A percentile compares a stretch with the other conserved stretches of the same genome.
Evolutionary conservation across 2,329 filamentous ascomycete species (phyloP).

Genomic region (Neonectria magnoliae): DNA sequence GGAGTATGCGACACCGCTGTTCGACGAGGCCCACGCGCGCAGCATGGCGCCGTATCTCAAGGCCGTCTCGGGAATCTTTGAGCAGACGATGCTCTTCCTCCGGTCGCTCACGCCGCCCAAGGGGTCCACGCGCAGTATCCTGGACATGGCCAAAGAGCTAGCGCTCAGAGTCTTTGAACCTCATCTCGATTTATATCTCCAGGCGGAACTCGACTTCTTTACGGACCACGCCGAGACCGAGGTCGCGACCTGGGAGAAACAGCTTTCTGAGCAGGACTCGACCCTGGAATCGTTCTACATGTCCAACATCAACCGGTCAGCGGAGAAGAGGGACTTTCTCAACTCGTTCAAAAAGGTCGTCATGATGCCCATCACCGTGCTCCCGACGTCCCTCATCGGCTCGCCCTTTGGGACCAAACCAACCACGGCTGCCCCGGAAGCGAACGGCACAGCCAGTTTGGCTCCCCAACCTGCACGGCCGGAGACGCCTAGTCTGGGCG

Average conservation of each 20-base stretch:
- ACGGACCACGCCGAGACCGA: constrained; percentile 78
- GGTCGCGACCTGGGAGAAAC: constrained; percentile 89
- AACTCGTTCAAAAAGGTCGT: constrained; percentile 98
- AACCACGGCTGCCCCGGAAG: constrained; percentile 29
- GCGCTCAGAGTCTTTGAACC: constrained; percentile 84
- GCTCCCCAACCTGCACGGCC: constrained; percentile 58
- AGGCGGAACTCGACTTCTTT: constrained; percentile 91
- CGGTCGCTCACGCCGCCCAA: constrained; percentile 75
- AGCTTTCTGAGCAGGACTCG: constrained; percentile 89
- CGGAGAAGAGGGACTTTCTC: constrained; percentile 95
- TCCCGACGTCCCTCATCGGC: constrained; percentile 73
- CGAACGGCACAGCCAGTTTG: constrained; percentile 39
- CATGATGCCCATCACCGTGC: constrained; percentile 96
- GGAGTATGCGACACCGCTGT: constrained; percentile 85
- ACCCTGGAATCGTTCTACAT: constrained; percentile 94
- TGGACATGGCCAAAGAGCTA: constrained; percentile 72
- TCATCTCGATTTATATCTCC: constrained; percentile 91
- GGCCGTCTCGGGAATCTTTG: constrained; percentile 87
- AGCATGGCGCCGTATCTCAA: constrained; percentile 83
- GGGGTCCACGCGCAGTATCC: constrained; percentile 67
- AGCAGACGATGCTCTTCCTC: constrained; percentile 83
- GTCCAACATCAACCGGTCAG: constrained; percentile 92
- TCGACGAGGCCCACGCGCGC: constrained; percentile 85
- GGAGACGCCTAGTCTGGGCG: constrained; percentile 57
- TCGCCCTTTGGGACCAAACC: constrained; percentile 66